These are phyloP conservation scores for Geotrichum citri-aurantii DNA, from an alignment of 1,139 yeast genomes.

Conservation along the genomic window DNA sequence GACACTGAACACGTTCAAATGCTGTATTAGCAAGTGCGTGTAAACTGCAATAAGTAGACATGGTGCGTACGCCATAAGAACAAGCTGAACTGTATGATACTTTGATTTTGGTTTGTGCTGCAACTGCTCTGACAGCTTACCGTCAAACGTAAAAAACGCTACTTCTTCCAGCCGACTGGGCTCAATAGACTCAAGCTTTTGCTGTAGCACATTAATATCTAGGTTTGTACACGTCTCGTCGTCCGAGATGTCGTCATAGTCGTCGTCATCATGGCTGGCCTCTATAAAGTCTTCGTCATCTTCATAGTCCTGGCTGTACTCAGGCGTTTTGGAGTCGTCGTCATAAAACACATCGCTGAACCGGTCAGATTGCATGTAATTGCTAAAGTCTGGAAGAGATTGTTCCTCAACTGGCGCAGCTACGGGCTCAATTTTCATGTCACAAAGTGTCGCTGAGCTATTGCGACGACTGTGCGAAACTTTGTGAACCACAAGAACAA, in stretches of 20 bases:
- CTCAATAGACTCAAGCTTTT: conserved; percentile 1
- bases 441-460: neutral
- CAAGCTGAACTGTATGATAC: conserved; percentile 37
- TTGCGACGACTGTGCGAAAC: conserved; percentile 16
- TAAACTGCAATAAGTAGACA: conserved; percentile 91
- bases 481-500: conserved; percentile 53
- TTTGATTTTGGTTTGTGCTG: conserved; percentile 29
- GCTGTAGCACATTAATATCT: neutral
- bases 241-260: neutral
- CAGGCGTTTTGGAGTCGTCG: neutral
- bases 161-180: neutral
- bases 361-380: neutral
- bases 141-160: neutral
- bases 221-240: conserved; percentile 4
- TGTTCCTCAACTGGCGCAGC: neutral
- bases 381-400: neutral
- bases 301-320: neutral
- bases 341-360: neutral
- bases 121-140: neutral
- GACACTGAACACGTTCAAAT: conserved; percentile 56
- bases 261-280: neutral
- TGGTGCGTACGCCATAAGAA: conserved; percentile 84
- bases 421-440: neutral
- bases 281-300: neutral
- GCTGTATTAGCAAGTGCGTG: conserved; percentile 87